These are phyloP conservation scores for Phytophthora podocarpi DNA, from an alignment of 352 stramenopile genomes.

Conservation along the genomic window DNA sequence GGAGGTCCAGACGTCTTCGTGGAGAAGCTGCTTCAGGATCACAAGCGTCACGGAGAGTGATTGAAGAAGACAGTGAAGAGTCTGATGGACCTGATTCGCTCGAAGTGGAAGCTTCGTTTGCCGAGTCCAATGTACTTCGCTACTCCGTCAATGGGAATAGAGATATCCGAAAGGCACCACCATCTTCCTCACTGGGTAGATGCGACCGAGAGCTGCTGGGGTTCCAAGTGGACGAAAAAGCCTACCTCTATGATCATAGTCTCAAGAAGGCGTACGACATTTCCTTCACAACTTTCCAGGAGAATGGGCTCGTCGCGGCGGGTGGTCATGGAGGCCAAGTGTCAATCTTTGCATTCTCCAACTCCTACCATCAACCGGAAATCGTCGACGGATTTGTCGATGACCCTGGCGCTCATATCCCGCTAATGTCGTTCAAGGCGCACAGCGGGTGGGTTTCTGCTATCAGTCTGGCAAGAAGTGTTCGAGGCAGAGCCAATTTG, in stretches of 20 bases:
- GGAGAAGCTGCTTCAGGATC: slow-evolving; percentile 18
- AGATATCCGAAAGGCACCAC: background rate
- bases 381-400: slow-evolving; percentile 15
- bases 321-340: slow-evolving; percentile 56
- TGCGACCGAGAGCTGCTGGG: slow-evolving; percentile 14
- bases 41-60: background rate
- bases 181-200: background rate
- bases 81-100: slow-evolving; percentile 11
- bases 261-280: slow-evolving; percentile 56
- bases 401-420: slow-evolving; percentile 16
- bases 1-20: slow-evolving; percentile 44
- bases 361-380: slow-evolving; percentile 11
- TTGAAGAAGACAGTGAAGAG: background rate
- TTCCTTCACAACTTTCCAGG: slow-evolving; percentile 45
- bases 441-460: slow-evolving; percentile 60
- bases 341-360: slow-evolving; percentile 42
- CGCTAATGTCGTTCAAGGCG: slow-evolving; percentile 61
- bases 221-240: slow-evolving; percentile 27
- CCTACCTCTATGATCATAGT: slow-evolving; percentile 32
- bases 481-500: slow-evolving; percentile 32
- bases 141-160: slow-evolving; percentile 31
- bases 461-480: slow-evolving; percentile 44
- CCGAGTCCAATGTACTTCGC: slow-evolving; percentile 37
- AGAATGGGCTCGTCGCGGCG: slow-evolving; percentile 42
- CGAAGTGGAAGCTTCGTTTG: slow-evolving; percentile 30